A percentile compares a stretch with the other conserved stretches of the same genome.
These are phyloP conservation scores for Linnemannia elongata DNA, from an alignment of 192 early-diverging fungal genomes.

Conservation along the genomic window DNA sequence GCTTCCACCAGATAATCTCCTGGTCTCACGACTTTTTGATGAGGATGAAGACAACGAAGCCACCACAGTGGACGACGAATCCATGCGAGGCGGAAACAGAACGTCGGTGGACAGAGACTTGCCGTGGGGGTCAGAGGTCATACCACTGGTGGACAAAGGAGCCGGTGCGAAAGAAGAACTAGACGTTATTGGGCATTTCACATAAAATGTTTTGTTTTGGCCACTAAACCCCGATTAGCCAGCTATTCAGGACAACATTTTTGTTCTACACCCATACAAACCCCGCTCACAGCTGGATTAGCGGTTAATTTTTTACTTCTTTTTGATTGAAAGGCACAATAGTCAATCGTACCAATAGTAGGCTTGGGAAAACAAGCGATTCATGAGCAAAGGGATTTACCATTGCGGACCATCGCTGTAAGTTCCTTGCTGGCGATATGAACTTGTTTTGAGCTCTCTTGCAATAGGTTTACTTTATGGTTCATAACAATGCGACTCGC, in stretches of 20 bases:
- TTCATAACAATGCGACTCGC: conserved; percentile 29
- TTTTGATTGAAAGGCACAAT: no score
- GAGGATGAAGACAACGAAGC: not conserved
- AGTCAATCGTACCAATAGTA: not conserved
- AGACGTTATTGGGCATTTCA: no score
- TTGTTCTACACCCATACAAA: no score
- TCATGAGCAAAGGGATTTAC: conserved; percentile 1
- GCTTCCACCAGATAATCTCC: not conserved
- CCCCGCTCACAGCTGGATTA: no score
- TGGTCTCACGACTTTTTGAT: conserved; percentile 3
- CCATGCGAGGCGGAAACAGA: not conserved
- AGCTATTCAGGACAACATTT: no score
- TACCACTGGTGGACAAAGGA: not conserved
- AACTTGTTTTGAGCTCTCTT: conserved; percentile 36
- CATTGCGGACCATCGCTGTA: conserved; percentile 10
- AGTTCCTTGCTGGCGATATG: conserved; percentile 27
- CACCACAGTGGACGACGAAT: not conserved
- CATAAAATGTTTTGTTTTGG: no score
- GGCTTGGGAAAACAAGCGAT: not conserved
- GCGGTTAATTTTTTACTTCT: no score
- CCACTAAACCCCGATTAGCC: no score
- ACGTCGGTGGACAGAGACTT: not conserved
- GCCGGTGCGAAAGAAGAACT: not conserved
- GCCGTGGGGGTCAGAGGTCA: not conserved
- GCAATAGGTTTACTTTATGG: conserved; percentile 22